phyloP scores from a whole-genome alignment of 2,329 filamentous ascomycete species.

The Diplodia mutila region DNA sequence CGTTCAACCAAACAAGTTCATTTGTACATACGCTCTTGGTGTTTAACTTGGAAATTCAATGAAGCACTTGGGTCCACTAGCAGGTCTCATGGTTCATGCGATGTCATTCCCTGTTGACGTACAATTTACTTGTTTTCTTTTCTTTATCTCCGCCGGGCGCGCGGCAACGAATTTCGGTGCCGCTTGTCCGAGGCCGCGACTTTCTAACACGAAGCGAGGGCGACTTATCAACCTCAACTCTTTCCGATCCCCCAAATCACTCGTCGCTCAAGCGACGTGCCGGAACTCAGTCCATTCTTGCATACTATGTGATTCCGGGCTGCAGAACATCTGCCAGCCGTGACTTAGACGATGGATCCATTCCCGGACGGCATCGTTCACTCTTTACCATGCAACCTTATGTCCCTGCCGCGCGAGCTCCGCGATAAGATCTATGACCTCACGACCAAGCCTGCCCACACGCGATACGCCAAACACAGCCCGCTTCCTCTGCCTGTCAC shows the following conservation, averaged over 20 bases:
- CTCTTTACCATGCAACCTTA: neutral
- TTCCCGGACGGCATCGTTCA: neutral
- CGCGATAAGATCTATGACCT: constrained; percentile 8
- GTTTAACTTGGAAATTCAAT: too few species aligned
- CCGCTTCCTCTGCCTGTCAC: neutral
- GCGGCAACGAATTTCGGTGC: neutral
- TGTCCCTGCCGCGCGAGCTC: constrained; percentile 1
- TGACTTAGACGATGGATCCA: neutral
- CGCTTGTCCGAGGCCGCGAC: neutral
- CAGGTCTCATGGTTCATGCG: neutral
- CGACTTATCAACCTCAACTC: neutral
- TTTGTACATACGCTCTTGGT: too few species aligned
- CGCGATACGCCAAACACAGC: neutral
- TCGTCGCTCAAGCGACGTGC: neutral
- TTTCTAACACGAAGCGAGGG: neutral
- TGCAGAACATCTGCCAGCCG: neutral
- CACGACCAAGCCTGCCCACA: neutral
- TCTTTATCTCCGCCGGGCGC: too few species aligned
- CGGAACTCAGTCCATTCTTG: neutral
- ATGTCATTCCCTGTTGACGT: neutral
- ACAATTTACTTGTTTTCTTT: neutral
- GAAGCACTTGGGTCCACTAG: too few species aligned
- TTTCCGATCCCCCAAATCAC: neutral
- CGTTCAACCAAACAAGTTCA: too few species aligned
- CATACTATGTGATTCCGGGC: neutral